Base-by-base conservation (phyloP, 768 basidiomycete genomes). In the Boletus rufocinnamomeus region DNA sequence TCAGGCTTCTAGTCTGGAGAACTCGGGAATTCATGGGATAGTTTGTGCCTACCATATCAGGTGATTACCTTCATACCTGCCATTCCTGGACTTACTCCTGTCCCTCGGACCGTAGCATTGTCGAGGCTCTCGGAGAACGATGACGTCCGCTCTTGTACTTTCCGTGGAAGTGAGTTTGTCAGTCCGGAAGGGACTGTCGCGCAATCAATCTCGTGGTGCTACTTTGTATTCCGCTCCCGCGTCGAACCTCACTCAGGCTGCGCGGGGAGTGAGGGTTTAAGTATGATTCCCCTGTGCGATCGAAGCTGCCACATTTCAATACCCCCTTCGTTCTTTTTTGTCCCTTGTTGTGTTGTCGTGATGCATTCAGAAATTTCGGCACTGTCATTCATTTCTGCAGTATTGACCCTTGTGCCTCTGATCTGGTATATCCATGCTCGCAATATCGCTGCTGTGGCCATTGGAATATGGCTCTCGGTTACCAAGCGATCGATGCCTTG, bases 401-500 rank as follows among this genome's bases (percentile, higher is more conserved):
- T 53, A 30, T 61, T 83, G 49, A 60, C 79, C 19, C 74, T 80
- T 34, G 67, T 80, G 41, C 77, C 74, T 35, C 51, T 75, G 56
- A 56, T 75, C 54, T 79, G 81, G 62, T 74, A 81, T 54, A 75
- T 77, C 34, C 64, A 38, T 23, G 72, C 77, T 59, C 73, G 69
- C 45, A 83, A 80, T 62, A 72, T 84, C 27, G 75, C 81, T 1
- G 76, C 72, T 34, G 61, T 82, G 11, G 76, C 82, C 50, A 76
- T 86, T 38, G 74, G 82, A 19, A 59, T 73, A 1, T 87, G 85
- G 85, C 76, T 86, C 4, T 67, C 79, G 25, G 63, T 78, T 5
- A 72, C 71, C 30, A 85, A 82, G 82, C 81, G 1, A 71, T 89
- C 41, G 84, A 92, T 67, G 73, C 83, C 4, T 62, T 88, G 27